Percentiles rank a stretch among this genome's conserved stretches.
Evolutionary conservation across 2,329 filamentous ascomycete genomes (phyloP).

Genomic region (Xylaria sp.): DNA sequence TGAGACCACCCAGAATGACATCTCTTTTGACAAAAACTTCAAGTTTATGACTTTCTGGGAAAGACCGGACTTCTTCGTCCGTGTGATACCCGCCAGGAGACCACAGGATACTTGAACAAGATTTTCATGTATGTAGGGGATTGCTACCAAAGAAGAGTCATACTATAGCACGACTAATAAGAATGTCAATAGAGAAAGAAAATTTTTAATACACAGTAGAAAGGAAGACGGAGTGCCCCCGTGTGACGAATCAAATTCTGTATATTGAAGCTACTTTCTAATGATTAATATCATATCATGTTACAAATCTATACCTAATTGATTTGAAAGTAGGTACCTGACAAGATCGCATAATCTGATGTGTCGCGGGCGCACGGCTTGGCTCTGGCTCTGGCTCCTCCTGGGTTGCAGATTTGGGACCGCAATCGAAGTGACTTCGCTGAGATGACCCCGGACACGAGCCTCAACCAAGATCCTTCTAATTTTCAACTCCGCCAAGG

Average conservation of each 20-base stretch:
- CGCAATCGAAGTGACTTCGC: neutral
- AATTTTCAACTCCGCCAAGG: too few relatives aligned
- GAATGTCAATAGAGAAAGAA: neutral
- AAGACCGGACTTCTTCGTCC: conserved; percentile 21
- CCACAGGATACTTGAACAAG: neutral
- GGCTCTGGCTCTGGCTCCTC: neutral
- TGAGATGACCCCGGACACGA: neutral
- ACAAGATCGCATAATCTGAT: neutral
- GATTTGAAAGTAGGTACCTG: neutral
- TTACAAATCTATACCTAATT: neutral
- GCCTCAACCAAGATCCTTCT: neutral
- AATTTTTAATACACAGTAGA: neutral
- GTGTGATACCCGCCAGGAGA: conserved; percentile 4
- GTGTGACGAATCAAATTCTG: neutral
- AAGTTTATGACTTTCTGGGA: conserved; percentile 33
- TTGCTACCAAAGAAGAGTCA: neutral
- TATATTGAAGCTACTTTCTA: neutral
- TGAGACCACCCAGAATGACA: conserved; percentile 14
- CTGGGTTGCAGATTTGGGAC: neutral
- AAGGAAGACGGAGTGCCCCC: neutral
- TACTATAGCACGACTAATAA: neutral
- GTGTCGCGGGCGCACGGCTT: neutral
- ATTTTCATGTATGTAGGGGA: neutral
- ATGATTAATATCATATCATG: neutral
- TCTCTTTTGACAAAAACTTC: conserved; percentile 28